Evolutionary conservation across 768 basidiomycete genomes (phyloP), one percentile per base, ranked within the genome.

Genomic region (Pulveroboletus sp.): DNA sequence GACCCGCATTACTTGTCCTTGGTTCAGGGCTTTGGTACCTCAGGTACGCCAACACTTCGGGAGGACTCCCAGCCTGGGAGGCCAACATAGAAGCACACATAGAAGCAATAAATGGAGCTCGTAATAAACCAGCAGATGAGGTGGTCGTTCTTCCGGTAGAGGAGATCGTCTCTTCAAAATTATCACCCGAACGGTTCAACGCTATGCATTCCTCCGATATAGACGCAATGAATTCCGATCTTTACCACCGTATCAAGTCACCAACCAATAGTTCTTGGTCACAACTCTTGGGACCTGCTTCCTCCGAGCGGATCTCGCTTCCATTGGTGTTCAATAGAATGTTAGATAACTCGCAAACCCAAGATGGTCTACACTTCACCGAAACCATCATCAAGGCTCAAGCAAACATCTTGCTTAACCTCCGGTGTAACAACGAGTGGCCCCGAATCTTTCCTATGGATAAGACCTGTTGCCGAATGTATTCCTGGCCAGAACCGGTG

Each of bases 21-120:
- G 93, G 93, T 9, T 83, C 87, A 13, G 93, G 93, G 0, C 71
- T 95, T 33, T 94, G 93, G 93, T 91, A 91, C 65, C 77, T 96
- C 39, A 82, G 89, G 21, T 83, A 93, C 65, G 73, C 83, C 1
- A 71, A 79, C 32, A 56, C 71, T 15, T 87, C 89, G 1, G 88
- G 90, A 21, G 89, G 89, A 4, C 73, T 93, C 36, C 70, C 83
- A 28, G 74, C 82, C 1, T 96, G 91, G 89, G 86, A 88, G 58
- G 73, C 74, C 24, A 85, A 78, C 57, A 82, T 89, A 54, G 86
- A 91, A 57, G 59, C 69, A 8, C 74, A 83, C n/a, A 77, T 94
- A 28, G 69, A 73, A 37, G 58, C 73, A 11, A 71, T 88, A 28
- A 53, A 70, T 10, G 60, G 67, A 13, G 67, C 64, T 13, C 64